Conservation (phyloP, 2,329 filamentous ascomycete genomes). For the Penicillium freii region DNA sequence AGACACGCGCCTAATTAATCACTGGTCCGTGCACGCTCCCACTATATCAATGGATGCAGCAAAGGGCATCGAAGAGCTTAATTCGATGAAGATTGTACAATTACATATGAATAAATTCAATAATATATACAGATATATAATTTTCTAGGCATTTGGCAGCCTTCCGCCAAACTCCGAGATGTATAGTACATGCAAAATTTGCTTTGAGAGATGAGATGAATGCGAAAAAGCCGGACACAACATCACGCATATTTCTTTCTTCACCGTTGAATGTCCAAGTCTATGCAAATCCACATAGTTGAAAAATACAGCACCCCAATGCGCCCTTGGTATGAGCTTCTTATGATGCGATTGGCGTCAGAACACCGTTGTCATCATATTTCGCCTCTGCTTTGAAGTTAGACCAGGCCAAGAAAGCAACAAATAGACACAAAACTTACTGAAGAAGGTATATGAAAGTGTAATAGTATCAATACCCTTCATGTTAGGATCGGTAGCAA, state of each 20-base stretch:
- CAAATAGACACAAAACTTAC: constrained; percentile 53
- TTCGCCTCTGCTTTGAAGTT: constrained; percentile 63
- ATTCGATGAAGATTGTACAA: neutral
- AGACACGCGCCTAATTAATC: constrained; percentile 40
- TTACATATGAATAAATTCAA: neutral
- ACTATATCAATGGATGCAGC: neutral
- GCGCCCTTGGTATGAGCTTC: neutral
- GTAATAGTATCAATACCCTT: constrained; percentile 92
- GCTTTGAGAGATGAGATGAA: constrained; percentile 19
- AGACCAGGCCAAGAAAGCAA: neutral
- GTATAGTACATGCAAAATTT: constrained; percentile 23
- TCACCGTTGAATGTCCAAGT: neutral
- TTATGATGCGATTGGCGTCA: constrained; percentile 55
- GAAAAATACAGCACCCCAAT: neutral
- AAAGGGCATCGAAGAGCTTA: neutral
- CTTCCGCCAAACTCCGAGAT: constrained; percentile 2
- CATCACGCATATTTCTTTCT: neutral
- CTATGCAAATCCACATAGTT: neutral
- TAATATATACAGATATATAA: constrained; percentile 2
- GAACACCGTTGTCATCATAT: constrained; percentile 76
- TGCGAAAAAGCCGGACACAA: neutral
- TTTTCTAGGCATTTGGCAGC: constrained; percentile 3
- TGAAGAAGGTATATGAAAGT: constrained; percentile 97
- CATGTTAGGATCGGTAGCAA: constrained; percentile 90
- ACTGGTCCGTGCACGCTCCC: constrained; percentile 34